These are phyloP conservation scores for Neonectria sp. DNA, from an alignment of 2,329 filamentous ascomycete species.

Conservation along the genomic window DNA sequence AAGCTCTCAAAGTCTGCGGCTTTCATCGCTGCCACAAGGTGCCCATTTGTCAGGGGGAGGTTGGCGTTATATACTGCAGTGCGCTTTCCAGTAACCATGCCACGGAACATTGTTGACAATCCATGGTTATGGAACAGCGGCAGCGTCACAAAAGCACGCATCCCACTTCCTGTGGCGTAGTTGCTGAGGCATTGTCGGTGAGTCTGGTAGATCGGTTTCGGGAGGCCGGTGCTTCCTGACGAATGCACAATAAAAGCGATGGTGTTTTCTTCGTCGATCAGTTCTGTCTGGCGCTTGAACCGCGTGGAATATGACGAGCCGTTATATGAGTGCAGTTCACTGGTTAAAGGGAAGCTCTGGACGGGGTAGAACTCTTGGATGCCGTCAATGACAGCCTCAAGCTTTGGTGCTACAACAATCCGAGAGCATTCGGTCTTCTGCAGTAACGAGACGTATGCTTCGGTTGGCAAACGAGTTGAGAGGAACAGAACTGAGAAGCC, in stretches of 20 bases:
- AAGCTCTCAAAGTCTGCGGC: conserved; percentile 63
- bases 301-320: conserved; percentile 36
- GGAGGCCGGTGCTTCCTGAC: conserved; percentile 70
- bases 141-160: conserved; percentile 67
- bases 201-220: conserved; percentile 73
- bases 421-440: conserved; percentile 32
- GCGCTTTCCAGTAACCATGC: conserved; percentile 64
- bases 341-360: conserved; percentile 23
- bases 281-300: conserved; percentile 32
- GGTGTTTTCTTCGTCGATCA: conserved; percentile 20
- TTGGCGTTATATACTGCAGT: conserved; percentile 69
- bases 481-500: conserved; percentile 61
- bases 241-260: conserved; percentile 51
- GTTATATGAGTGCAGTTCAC: conserved; percentile 22
- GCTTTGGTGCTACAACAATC: conserved; percentile 33
- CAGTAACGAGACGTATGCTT: conserved; percentile 36
- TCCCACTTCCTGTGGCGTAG: conserved; percentile 55
- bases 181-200: conserved; percentile 66
- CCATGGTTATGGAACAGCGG: conserved; percentile 74
- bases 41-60: conserved; percentile 66
- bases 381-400: conserved; percentile 9
- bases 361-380: conserved; percentile 32
- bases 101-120: conserved; percentile 68
- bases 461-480: conserved; percentile 36
- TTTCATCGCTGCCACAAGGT: conserved; percentile 61